Percentiles rank a stretch among this genome's conserved stretches.
Conservation (phyloP, 225 moss, liverwort and hornwort species). For the Pseudoscleropodium purum region DNA sequence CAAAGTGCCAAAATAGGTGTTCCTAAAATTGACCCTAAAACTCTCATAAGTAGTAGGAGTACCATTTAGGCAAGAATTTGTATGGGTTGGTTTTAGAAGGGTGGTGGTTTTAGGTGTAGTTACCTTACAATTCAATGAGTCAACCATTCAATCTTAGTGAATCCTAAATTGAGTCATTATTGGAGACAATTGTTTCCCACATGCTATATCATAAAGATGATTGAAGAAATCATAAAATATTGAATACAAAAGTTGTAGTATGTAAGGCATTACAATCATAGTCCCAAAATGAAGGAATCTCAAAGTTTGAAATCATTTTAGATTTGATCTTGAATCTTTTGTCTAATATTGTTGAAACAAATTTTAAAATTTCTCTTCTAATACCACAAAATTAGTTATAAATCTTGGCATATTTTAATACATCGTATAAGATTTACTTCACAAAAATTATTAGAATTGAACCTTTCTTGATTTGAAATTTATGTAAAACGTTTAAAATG, state of each 20-base stretch:
- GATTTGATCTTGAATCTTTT: not conserved
- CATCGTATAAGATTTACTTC: not conserved
- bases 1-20: not conserved
- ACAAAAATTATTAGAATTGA: not conserved
- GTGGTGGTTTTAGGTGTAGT: not conserved
- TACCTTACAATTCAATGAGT: not conserved
- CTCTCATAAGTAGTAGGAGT: not conserved
- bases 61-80: no score
- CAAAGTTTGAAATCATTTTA: not conserved
- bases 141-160: not conserved
- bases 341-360: not conserved
- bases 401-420: not conserved
- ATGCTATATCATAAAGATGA: not conserved
- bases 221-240: not conserved
- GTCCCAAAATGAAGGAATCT: not conserved
- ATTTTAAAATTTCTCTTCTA: not conserved
- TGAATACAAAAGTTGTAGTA: not conserved
- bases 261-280: not conserved
- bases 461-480: not conserved
- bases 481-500: not conserved
- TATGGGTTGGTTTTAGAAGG: not conserved
- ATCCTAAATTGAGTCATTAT: not conserved
- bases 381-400: not conserved
- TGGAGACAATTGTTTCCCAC: not conserved
- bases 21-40: rapidly evolving